Base-by-base conservation (phyloP, 2,329 filamentous ascomycete species). In the Trichoderma oligosporum region DNA sequence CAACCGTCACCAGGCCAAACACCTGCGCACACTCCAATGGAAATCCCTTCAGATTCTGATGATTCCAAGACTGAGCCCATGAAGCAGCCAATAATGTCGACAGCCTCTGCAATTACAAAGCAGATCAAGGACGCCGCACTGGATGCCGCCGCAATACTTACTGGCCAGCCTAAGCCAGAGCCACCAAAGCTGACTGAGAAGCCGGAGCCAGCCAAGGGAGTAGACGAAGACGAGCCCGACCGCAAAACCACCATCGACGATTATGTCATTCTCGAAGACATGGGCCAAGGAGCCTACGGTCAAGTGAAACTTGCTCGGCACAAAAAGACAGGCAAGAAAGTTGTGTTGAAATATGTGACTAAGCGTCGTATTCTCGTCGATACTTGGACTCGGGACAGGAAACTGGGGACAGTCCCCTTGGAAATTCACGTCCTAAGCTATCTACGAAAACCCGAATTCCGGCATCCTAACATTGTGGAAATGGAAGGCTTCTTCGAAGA, bases 371-470 rank as follows among this genome's bases (percentile, higher is more conserved):
- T 99, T 70, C 81, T 99, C 12, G 93, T 99, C 61, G 94, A 99
- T 73, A 99, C 94, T 0, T 99, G 94, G 94, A 97, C 93, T 29
- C 85, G 94, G 57, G 94, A 99, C 73, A 86, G 94, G 44, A 85
- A 89, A 55, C 81, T 99, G 11, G 94, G 94, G 14, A 99, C 94
- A 0, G 94, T 99, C 1, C 94, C 94, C 1, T 78, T 99, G 59
- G 94, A 99, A 71, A 97, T 99, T 61, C 94, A 99, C 66, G 94
- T 99, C 33, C 78, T 99, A 14, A 91, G 99, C 71, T 99, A 93
- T 68, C 83, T 99, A 9, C 85, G 91, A 24, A 83, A 87, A 27
- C 91, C 86, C 54, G 84, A 83, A 41, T 74, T 86, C 27, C 78
- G 77, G 44, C 85, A 88, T 64, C 82, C 83, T 53, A 88, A 88